Percentiles rank a stretch among this genome's conserved stretches.
Evolutionary conservation across 2,329 filamentous ascomycete genomes (phyloP).

Genomic region (Colletotrichum musae): DNA sequence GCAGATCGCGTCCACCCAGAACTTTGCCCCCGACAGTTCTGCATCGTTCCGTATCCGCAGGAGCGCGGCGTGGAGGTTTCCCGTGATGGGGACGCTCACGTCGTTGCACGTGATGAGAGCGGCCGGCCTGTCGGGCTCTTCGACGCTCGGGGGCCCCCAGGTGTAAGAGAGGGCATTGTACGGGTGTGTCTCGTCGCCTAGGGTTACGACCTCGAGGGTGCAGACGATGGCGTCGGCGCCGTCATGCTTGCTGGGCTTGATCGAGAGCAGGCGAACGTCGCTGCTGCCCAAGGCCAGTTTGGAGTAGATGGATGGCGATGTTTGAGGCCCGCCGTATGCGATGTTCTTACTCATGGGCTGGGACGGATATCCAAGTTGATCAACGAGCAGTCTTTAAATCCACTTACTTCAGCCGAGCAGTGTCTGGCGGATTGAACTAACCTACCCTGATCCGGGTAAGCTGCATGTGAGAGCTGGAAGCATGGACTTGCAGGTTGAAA

Average conservation of each 20-base stretch:
- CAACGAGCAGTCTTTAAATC: no score
- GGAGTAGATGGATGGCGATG: neutral
- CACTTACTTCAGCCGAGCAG: no score
- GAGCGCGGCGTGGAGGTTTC: neutral
- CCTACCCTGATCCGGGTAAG: no score
- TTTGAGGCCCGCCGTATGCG: neutral
- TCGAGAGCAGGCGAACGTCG: neutral
- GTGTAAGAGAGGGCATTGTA: neutral
- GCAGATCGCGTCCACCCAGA: conserved; percentile 42
- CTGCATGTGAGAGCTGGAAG: no score
- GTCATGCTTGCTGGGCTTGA: neutral
- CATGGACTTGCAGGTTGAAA: no score
- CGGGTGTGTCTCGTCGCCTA: neutral
- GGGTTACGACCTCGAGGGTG: neutral
- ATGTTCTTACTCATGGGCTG: neutral
- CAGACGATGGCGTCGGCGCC: neutral
- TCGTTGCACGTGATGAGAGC: conserved; percentile 9
- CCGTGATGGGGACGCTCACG: neutral
- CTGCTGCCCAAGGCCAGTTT: neutral
- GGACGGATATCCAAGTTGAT: no score
- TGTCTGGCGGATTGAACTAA: no score
- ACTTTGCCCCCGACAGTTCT: neutral
- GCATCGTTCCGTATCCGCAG: neutral
- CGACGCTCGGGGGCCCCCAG: neutral
- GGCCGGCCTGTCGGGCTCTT: neutral